phyloP scores from a whole-genome alignment of 2,329 filamentous ascomycete genomes.

The Aureobasidium lini region DNA sequence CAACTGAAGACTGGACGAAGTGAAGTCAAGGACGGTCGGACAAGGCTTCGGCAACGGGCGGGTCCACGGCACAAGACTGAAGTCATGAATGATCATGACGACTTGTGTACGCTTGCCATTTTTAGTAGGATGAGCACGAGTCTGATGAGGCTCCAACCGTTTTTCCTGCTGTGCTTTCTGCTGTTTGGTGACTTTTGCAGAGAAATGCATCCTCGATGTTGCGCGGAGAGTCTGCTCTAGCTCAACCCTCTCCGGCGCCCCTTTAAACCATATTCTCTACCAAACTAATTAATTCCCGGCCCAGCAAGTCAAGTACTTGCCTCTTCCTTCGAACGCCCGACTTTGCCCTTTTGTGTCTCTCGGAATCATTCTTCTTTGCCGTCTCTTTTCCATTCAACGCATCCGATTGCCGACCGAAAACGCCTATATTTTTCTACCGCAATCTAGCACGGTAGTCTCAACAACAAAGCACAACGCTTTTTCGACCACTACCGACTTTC shows the following conservation, averaged over 20 bases:
- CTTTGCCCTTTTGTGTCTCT: not conserved
- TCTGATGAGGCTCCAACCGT: too few species aligned
- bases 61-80: not conserved
- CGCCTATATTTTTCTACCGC: not conserved
- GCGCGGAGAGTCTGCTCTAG: too few species aligned
- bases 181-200: too few species aligned
- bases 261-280: not conserved
- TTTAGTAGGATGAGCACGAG: too few species aligned
- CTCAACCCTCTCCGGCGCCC: not conserved
- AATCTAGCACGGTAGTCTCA: not conserved
- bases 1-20: not conserved
- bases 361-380: not conserved
- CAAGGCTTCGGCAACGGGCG: conserved; percentile 1
- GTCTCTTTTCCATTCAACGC: not conserved
- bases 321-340: not conserved
- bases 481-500: not conserved
- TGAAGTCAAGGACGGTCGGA: not conserved
- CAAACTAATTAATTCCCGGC: not conserved
- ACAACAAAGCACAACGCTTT: conserved; percentile 3
- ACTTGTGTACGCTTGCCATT: not conserved
- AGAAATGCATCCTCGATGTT: too few species aligned
- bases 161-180: too few species aligned
- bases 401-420: not conserved
- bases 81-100: not conserved
- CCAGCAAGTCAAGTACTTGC: not conserved